phyloP scores from a whole-genome alignment of 192 early-diverging fungal species.

The Coemansia sp. region DNA sequence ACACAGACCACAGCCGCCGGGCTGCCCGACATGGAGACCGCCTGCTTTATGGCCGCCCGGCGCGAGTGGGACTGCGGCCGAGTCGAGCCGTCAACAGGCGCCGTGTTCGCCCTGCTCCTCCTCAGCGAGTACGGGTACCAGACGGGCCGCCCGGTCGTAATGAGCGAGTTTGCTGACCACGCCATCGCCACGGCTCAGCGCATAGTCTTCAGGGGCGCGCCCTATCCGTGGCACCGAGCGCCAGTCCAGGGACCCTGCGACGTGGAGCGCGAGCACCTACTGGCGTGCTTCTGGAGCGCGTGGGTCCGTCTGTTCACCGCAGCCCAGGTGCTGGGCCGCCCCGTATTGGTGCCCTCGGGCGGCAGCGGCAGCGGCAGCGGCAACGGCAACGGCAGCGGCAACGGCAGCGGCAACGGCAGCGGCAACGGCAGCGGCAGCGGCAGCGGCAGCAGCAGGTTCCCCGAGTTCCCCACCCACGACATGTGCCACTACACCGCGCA shows the following conservation, averaged over 20 bases:
- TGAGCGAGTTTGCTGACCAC: conserved; percentile 29
- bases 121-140: conserved; percentile 48
- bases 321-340: conserved; percentile 22
- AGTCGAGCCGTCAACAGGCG: conserved; percentile 18
- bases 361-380: too few relatives aligned
- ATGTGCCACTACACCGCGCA: conserved; percentile 32
- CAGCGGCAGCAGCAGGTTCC: too few relatives aligned
- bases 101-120: conserved; percentile 27
- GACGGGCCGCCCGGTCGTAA: conserved; percentile 13
- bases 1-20: background rate
- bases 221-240: conserved; percentile 25
- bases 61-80: conserved; percentile 21
- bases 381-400: too few relatives aligned
- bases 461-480: conserved; percentile 36
- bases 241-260: conserved; percentile 20
- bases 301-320: conserved; percentile 25
- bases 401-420: too few relatives aligned
- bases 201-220: conserved; percentile 15
- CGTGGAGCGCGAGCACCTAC: conserved; percentile 38
- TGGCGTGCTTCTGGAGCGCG: conserved; percentile 36
- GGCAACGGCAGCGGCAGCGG: too few relatives aligned
- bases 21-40: conserved; percentile 5
- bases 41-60: conserved; percentile 29
- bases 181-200: conserved; percentile 15
- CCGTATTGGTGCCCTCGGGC: background rate